Evolutionary conservation across 352 stramenopile species (phyloP), one percentile per base, ranked within the genome.

Genomic region (Globisporangium sylvaticum): DNA sequence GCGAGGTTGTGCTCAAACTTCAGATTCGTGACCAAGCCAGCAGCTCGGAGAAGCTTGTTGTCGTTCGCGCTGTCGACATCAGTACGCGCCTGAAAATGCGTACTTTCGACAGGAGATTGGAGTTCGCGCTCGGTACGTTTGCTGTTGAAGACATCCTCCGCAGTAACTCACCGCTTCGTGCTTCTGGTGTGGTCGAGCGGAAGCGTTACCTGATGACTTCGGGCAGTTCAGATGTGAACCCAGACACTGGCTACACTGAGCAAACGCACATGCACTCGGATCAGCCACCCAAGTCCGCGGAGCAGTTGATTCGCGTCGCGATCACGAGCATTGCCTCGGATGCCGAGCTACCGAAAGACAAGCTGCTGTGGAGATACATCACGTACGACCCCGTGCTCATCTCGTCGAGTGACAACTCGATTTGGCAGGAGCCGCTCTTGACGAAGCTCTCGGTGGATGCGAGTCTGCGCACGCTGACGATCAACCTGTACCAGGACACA

Each of bases 401-500:
- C 29, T 71, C 73, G 57, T 69, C 61, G 22, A 66, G 71, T 46
- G 72, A 79, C 24, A 71, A 79, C n/a, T 78, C 78, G 9, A 75
- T 93, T 42, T 94, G 85, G 87, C 84, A 93, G 65, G 83, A 93
- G 55, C 72, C 80, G 9, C 73, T 95, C 9, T 61, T 93, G 50
- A 91, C 84, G 1, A 68, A 72, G 9, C 67, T 94, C 15, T 94
- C 88, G 6, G 66, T 94, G 37, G 88, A 95, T 71, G 78, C 80
- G 31, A 80, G 73, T 58, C 77, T 95, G 22, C 75, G 79, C n/a
- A 82, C 84, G 8, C 71, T 95, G 6, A 87, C 78, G 18, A 76
- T 95, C 60, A 84, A 94, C 53, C 56, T 94, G 27, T 88, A 92
- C 57, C 86, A 93, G 70, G 81, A 92, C 42, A 90, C 84, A 8